Evolutionary conservation across 352 stramenopile species (phyloP).

Genomic region (Globisporangium lucens): DNA sequence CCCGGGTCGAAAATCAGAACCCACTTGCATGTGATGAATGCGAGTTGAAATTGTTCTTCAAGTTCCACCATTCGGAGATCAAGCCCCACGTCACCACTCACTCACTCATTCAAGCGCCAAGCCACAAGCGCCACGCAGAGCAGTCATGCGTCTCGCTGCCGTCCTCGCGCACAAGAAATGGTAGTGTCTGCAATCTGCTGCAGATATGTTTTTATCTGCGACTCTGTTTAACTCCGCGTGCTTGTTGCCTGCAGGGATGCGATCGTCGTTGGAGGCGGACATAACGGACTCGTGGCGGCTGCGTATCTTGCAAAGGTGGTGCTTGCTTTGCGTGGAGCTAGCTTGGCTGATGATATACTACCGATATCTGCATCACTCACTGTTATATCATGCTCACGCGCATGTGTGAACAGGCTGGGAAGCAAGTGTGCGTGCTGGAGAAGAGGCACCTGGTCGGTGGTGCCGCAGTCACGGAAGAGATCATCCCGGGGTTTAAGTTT

Average conservation of each 20-base stretch:
- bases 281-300: conserved; percentile 88
- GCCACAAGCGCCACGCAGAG: conserved; percentile 15
- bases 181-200: conserved; percentile 11
- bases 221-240: neutral
- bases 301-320: conserved; percentile 89
- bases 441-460: conserved; percentile 85
- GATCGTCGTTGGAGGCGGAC: conserved; percentile 86
- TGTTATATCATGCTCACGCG: neutral
- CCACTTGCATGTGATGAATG: neutral
- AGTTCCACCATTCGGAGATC: neutral
- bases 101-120: neutral
- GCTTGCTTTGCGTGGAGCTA: neutral
- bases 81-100: neutral
- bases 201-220: neutral
- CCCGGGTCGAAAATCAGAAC: neutral
- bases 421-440: conserved; percentile 87
- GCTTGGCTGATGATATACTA: neutral
- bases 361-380: too few species aligned
- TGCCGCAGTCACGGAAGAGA: conserved; percentile 89
- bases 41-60: neutral
- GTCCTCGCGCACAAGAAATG: conserved; percentile 40
- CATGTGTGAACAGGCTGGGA: conserved; percentile 44
- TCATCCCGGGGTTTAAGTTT: conserved; percentile 90
- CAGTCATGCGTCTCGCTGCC: conserved; percentile 18
- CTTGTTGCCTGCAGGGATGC: conserved; percentile 51